A percentile compares a stretch with the other conserved stretches of the same genome.
Evolutionary conservation across 202 grass and related monocot species (phyloP).

Genomic region (Schoenoplectus triqueter): DNA sequence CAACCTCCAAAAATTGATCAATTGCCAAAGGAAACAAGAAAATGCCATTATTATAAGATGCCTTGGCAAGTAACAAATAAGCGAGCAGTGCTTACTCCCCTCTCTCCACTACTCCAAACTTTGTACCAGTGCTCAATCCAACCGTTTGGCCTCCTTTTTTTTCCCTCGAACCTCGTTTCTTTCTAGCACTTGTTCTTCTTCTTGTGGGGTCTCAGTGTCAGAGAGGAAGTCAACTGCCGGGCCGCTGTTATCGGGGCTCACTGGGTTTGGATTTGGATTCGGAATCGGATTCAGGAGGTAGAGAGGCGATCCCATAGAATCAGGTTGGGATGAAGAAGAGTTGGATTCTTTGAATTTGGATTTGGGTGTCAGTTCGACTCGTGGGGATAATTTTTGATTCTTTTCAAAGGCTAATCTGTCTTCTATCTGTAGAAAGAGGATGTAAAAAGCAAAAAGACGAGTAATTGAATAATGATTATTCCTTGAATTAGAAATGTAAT

Average conservation of each 20-base stretch:
- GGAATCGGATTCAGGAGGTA: slow-evolving; percentile 35
- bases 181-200: slow-evolving; percentile 14
- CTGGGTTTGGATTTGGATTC: slow-evolving; percentile 21
- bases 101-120: slow-evolving; percentile 19
- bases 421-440: slow-evolving; percentile 52
- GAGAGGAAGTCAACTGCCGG: slow-evolving; percentile 71
- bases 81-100: slow-evolving; percentile 64
- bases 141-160: slow-evolving; percentile 57
- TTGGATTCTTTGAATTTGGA: slow-evolving; percentile 45
- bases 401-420: slow-evolving; percentile 58
- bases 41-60: slow-evolving; percentile 12
- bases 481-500: not conserved
- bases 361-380: not conserved
- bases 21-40: slow-evolving; percentile 49
- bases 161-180: not conserved
- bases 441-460: not conserved
- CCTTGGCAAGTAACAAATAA: slow-evolving; percentile 65
- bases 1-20: slow-evolving; percentile 55
- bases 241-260: slow-evolving; percentile 47
- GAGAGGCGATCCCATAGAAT: slow-evolving; percentile 34
- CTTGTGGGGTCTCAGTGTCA: slow-evolving; percentile 36
- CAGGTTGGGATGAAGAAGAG: slow-evolving; percentile 44
- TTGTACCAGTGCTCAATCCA: slow-evolving; percentile 60
- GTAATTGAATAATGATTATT: not conserved
- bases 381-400: not conserved